Evolutionary conservation across 2,329 filamentous ascomycete genomes (phyloP), one percentile per base, ranked within the genome.

Genomic region (Colletotrichum scovillei): DNA sequence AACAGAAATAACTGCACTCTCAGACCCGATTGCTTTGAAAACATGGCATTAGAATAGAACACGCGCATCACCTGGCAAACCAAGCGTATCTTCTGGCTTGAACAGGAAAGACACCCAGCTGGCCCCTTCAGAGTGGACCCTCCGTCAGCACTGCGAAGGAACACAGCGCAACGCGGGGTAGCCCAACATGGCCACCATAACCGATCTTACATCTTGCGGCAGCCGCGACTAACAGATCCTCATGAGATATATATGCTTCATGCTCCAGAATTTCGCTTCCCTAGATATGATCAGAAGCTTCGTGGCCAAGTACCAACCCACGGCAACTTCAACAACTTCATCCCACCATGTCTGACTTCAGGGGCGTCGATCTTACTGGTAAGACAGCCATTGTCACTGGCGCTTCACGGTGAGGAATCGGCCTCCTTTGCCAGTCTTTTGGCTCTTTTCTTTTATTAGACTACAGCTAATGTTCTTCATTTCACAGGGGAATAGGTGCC

Each of bases 401-500:
- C 3, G 57, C 67, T 16, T 69, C 58, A 73, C 70, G 26, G 78
- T 78, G 66, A 76, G 55, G 3, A 46, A 19, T 38, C 19, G 3
- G 11, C 26, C 22, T 24, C 6, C 28, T 32, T 49, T 1, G 22
- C 5, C 22, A 7, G 53, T 28, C 53, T 24, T 42, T 42, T 38
- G 12, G n/a, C 28, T 24, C 16, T 6, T 46, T 19, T 5, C 6
- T 28, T 28, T 28, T 28, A 1, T 3, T 16, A 9, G 6, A 11
- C 11, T 5, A 7, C 9, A 1, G n/a, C 22, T 58, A 6, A 59
- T 12, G 5, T 12, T 0, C 67, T 72, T 12, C 70, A 76, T 16
- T n/a, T 71, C 73, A 35, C 22, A 64, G 67, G 26, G 67, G 67
- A 35, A 91, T 90, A 74, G 91, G 90, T 62, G 89, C 88, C 77